Percentiles rank a stretch among this genome's conserved stretches.
Evolutionary conservation across 768 basidiomycete genomes (phyloP).

Genomic region (Russula sp.): DNA sequence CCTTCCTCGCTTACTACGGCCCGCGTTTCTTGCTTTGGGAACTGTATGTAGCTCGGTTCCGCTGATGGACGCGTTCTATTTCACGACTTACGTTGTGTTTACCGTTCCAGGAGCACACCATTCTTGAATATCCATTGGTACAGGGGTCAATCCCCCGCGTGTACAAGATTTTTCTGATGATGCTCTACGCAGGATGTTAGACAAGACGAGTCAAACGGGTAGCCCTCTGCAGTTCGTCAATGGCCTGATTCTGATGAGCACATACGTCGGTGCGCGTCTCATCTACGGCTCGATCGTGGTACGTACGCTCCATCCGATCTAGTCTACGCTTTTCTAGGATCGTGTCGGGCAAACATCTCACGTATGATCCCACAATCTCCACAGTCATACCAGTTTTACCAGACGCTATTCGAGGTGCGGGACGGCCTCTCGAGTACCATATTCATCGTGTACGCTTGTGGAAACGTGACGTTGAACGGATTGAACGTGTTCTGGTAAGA

Average conservation of each 20-base stretch:
- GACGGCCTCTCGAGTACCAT: conserved; percentile 44
- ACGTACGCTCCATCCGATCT: conserved; percentile 12
- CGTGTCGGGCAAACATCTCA: background rate
- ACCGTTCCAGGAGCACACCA: conserved; percentile 57
- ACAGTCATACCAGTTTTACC: conserved; percentile 63
- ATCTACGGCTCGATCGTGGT: conserved; percentile 57
- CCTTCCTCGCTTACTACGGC: conserved; percentile 77
- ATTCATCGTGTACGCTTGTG: conserved; percentile 46
- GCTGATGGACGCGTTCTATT: background rate
- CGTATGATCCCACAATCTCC: background rate
- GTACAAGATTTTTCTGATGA: background rate
- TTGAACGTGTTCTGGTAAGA: conserved; percentile 75
- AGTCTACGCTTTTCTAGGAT: background rate
- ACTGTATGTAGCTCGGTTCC: conserved; percentile 37
- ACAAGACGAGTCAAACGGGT: conserved; percentile 71
- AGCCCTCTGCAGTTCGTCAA: conserved; percentile 63
- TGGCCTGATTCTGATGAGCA: conserved; percentile 55
- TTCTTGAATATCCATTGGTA: conserved; percentile 89
- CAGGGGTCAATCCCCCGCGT: conserved; percentile 23
- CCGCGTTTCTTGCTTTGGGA: conserved; percentile 82
- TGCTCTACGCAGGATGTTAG: conserved; percentile 53
- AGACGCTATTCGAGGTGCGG: conserved; percentile 50
- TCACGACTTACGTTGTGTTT: conserved; percentile 9
- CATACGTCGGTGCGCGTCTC: conserved; percentile 68
- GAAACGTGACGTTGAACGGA: conserved; percentile 60